These are phyloP conservation scores for Trichoderma endophyticum DNA, from an alignment of 2,329 filamentous ascomycete species.

Conservation along the genomic window DNA sequence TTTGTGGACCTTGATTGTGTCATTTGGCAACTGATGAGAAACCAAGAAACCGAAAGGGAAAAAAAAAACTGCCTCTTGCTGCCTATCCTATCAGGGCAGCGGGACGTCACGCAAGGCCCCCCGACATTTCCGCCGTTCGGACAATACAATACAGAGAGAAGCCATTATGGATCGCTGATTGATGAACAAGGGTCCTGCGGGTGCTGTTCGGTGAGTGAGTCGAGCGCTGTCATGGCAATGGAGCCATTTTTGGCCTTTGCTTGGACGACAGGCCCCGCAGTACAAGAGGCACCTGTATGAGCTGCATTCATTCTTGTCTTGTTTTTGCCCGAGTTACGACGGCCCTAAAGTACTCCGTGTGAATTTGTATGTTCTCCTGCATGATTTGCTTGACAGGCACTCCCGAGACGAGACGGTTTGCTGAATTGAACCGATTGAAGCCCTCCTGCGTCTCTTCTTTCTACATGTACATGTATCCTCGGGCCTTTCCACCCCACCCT, in stretches of 20 bases:
- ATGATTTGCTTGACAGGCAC: neutral
- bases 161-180: neutral
- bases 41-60: neutral
- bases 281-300: neutral
- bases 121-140: slow-evolving; percentile 2
- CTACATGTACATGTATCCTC: neutral
- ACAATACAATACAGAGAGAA: neutral
- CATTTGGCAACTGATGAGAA: neutral
- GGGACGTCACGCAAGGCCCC: neutral
- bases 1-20: slow-evolving; percentile 10
- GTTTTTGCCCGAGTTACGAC: neutral
- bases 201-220: slow-evolving; percentile 9
- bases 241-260: slow-evolving; percentile 2
- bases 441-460: neutral
- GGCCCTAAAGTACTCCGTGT: neutral
- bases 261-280: neutral
- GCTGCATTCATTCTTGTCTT: neutral
- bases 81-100: neutral
- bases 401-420: neutral
- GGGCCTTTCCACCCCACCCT: slow-evolving; percentile 5
- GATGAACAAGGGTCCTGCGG: neutral
- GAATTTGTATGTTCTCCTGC: neutral
- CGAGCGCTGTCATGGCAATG: slow-evolving; percentile 3
- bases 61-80: neutral
- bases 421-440: neutral